Percentiles rank a stretch among this genome's conserved stretches.
Conservation (phyloP, 2,329 filamentous ascomycete species). For the Arthrobotrys pseudoclavata region DNA sequence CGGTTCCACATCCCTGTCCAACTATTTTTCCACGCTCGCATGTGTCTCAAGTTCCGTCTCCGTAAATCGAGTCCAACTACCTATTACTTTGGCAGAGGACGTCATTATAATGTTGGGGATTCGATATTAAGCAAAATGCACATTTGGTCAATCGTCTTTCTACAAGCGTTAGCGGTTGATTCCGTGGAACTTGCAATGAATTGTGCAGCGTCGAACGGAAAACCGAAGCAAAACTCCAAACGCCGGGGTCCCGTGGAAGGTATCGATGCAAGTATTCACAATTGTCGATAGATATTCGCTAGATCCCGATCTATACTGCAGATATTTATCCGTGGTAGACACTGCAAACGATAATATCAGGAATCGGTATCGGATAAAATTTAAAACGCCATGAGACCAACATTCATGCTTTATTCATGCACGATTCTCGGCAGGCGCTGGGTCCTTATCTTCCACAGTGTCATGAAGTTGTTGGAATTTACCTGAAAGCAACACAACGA, state of each 20-base stretch:
- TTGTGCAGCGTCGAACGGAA: background rate
- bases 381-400: background rate
- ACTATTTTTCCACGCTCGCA: background rate
- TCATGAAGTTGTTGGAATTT: background rate
- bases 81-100: too few species aligned
- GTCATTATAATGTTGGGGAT: background rate
- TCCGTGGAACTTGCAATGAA: background rate
- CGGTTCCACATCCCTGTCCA: constrained; percentile 2
- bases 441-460: background rate
- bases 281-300: too few species aligned
- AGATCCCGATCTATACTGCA: background rate
- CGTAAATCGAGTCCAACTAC: background rate
- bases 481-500: background rate
- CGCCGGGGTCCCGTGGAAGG: background rate
- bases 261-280: background rate
- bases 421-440: background rate
- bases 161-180: background rate
- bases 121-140: background rate
- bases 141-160: too few species aligned
- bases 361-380: background rate
- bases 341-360: too few species aligned
- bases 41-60: background rate
- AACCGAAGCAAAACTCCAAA: background rate
- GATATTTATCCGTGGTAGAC: too few species aligned
- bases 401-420: background rate